Conservation (phyloP, 257 asterid species). For the Linaria vulgaris region DNA sequence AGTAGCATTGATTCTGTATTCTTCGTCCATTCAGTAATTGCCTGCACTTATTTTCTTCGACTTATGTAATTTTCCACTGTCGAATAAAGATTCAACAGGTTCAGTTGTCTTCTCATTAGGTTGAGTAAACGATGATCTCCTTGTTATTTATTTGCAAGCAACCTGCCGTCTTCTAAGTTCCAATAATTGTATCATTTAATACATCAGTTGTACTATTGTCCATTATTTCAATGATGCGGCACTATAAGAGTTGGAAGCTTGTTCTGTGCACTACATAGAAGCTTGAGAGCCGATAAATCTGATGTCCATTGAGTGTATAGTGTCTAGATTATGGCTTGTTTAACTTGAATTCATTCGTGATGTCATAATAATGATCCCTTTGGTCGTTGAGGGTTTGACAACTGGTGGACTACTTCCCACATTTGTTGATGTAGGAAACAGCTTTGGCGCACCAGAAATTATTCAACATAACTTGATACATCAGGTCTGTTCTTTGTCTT, state of each 20-base stretch:
- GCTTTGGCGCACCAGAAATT: constrained; percentile 98
- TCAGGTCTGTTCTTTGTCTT: constrained; percentile 49
- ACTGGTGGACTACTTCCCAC: constrained; percentile 99
- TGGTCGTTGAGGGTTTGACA: constrained; percentile 71
- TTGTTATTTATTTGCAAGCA: background rate
- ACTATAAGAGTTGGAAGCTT: constrained; percentile 2
- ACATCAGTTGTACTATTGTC: background rate
- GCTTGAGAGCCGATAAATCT: constrained; percentile 13
- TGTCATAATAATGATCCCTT: constrained; percentile 5
- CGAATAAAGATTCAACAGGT: background rate
- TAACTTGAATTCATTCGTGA: constrained; percentile 18
- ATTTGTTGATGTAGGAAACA: constrained; percentile 92
- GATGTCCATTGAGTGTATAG: background rate
- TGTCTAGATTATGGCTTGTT: background rate
- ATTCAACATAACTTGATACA: constrained; percentile 88
- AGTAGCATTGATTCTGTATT: background rate
- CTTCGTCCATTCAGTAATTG: no score
- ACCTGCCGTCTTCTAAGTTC: constrained; percentile 2
- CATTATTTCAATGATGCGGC: background rate
- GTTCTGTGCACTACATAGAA: background rate
- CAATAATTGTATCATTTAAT: background rate
- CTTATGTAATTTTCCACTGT: background rate
- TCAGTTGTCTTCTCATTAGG: background rate
- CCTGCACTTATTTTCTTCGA: background rate
- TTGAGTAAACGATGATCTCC: background rate